A percentile compares a stretch with the other conserved stretches of the same genome.
These are phyloP conservation scores for Parathielavia appendiculata DNA, from an alignment of 495 filamentous ascomycete species.

Conservation along the genomic window DNA sequence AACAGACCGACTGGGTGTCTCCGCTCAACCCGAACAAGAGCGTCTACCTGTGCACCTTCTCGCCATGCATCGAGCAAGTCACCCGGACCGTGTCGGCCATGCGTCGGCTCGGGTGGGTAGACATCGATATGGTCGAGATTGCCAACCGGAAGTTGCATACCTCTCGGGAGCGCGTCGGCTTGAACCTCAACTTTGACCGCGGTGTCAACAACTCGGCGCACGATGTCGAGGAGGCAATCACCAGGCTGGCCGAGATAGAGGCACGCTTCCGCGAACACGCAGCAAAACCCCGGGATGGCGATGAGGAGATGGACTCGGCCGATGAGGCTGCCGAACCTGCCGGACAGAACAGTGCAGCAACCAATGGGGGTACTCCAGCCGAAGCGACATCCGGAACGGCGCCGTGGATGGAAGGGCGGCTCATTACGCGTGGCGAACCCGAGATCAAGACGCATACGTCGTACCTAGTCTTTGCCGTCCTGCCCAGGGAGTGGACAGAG, in stretches of 20 bases:
- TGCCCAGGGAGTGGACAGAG: constrained; percentile 78
- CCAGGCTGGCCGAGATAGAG: constrained; percentile 67
- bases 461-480: constrained; percentile 87
- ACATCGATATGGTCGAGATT: constrained; percentile 87
- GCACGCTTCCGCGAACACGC: constrained; percentile 55
- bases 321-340: constrained; percentile 16
- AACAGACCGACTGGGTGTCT: constrained; percentile 45
- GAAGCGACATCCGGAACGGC: constrained; percentile 5
- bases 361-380: constrained; percentile 19
- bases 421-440: constrained; percentile 73
- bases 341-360: constrained; percentile 16
- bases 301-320: constrained; percentile 25
- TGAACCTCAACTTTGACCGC: constrained; percentile 39
- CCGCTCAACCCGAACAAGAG: constrained; percentile 64
- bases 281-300: constrained; percentile 27
- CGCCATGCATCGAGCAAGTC: constrained; percentile 94
- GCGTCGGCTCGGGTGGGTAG: constrained; percentile 77
- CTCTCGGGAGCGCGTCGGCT: constrained; percentile 70
- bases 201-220: constrained; percentile 50
- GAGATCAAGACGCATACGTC: constrained; percentile 94
- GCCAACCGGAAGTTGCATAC: constrained; percentile 71
- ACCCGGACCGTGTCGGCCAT: constrained; percentile 73
- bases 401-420: constrained; percentile 57
- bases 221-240: constrained; percentile 72
- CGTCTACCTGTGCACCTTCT: constrained; percentile 84